phyloP scores from a whole-genome alignment of 805 yeast genomes.

The Saccharomycopsis fodiens region DNA sequence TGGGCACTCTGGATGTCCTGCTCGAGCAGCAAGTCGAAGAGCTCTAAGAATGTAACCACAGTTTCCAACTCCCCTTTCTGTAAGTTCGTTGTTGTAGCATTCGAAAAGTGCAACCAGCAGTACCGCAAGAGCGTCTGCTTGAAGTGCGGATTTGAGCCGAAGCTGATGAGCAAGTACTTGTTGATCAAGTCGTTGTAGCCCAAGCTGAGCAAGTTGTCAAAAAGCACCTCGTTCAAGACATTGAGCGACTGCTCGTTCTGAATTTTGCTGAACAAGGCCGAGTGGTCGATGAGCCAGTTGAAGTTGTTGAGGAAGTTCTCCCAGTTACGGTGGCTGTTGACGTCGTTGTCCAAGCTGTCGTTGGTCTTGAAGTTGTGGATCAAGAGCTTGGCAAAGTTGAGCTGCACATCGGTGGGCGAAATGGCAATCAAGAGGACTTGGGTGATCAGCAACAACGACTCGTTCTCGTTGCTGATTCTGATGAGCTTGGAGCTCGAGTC shows the following conservation, averaged over 20 bases:
- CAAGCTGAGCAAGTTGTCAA: constrained; percentile 17
- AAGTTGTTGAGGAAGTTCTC: constrained; percentile 18
- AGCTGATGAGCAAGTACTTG: constrained; percentile 14
- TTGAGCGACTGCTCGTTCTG: constrained; percentile 13
- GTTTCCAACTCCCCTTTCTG: constrained; percentile 12
- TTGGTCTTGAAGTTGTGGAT: constrained; percentile 19
- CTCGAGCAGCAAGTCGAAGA: constrained; percentile 15
- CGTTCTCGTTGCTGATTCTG: constrained; percentile 19
- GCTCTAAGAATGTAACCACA: constrained; percentile 13
- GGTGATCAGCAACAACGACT: constrained; percentile 16
- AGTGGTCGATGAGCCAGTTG: constrained; percentile 18
- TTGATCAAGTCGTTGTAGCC: constrained; percentile 11
- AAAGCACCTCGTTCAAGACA: constrained; percentile 16
- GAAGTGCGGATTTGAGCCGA: constrained; percentile 12
- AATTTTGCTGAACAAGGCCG: constrained; percentile 18
- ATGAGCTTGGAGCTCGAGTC: constrained; percentile 16
- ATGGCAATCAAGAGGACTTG: constrained; percentile 17
- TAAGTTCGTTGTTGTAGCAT: constrained; percentile 17
- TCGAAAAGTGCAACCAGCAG: constrained; percentile 17
- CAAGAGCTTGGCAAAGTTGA: constrained; percentile 19
- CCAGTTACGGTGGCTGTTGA: constrained; percentile 12
- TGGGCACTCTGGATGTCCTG: constrained; percentile 12
- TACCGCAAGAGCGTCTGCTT: constrained; percentile 15
- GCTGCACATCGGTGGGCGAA: constrained; percentile 15
- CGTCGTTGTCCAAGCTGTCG: constrained; percentile 3